These are phyloP conservation scores for Alnus glutinosa DNA, from an alignment of 306 rosid species.

Conservation along the genomic window DNA sequence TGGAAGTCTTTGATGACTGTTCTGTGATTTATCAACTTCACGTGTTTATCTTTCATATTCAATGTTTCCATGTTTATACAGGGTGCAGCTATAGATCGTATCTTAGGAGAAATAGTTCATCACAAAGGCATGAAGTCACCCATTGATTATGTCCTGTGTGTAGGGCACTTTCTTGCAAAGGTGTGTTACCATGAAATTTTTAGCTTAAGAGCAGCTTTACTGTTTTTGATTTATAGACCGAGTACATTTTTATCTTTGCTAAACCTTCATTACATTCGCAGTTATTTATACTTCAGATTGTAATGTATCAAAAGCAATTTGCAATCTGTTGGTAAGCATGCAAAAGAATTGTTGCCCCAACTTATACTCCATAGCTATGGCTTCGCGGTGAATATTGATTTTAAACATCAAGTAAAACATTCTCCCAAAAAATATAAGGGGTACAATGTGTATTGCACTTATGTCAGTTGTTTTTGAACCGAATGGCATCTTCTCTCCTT, in stretches of 20 bases:
- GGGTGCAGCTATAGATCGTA: constrained; percentile 97
- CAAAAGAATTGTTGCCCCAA: not conserved
- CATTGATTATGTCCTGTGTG: constrained; percentile 84
- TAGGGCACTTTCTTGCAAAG: constrained; percentile 91
- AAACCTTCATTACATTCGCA: not conserved
- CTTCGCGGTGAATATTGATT: not conserved
- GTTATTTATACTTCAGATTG: not conserved
- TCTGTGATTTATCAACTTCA: not conserved
- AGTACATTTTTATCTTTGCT: not conserved
- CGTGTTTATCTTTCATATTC: constrained; percentile 15
- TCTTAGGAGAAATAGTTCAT: constrained; percentile 85
- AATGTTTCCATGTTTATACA: constrained; percentile 31
- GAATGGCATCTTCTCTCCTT: too few species aligned
- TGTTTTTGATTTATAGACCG: not conserved
- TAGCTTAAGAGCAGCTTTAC: not conserved
- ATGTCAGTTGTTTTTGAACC: too few species aligned
- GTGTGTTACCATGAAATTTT: constrained; percentile 39
- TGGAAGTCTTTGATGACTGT: constrained; percentile 2
- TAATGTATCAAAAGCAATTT: not conserved
- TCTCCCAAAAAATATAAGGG: too few species aligned
- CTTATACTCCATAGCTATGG: not conserved
- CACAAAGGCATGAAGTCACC: constrained; percentile 82
- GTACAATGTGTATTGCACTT: too few species aligned
- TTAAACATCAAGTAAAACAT: too few species aligned
- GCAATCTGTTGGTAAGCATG: not conserved